These are phyloP conservation scores for Sanghuangporus sanghuang DNA, from an alignment of 1,284 basidiomycete genomes.

Conservation along the genomic window DNA sequence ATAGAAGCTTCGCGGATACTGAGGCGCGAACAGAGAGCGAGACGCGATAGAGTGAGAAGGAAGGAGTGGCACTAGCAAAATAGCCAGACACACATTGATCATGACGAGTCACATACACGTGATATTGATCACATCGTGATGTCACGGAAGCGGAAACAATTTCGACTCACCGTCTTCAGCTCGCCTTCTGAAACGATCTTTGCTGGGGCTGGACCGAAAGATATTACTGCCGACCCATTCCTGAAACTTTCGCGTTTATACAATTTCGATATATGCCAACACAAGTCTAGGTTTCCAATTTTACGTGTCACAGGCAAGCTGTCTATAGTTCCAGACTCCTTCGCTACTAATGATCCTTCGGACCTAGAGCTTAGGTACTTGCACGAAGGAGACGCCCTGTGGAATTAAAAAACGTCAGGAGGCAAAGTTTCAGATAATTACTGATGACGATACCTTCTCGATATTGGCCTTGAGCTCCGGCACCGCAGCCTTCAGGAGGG, in stretches of 20 bases:
- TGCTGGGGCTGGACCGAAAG: no score
- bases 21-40: no score
- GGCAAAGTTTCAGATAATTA: background rate
- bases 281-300: background rate
- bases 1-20: no score
- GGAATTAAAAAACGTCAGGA: background rate
- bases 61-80: background rate
- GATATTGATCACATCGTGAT: background rate
- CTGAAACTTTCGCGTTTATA: no score
- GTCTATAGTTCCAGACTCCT: background rate
- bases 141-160: background rate
- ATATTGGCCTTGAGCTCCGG: constrained; percentile 84
- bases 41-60: background rate
- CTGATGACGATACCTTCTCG: constrained; percentile 46
- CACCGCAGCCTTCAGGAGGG: constrained; percentile 72
- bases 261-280: no score
- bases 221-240: no score
- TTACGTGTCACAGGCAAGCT: background rate
- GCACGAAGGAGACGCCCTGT: constrained; percentile 35
- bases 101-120: no score
- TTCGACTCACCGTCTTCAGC: no score
- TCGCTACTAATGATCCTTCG: background rate
- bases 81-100: background rate
- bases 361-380: constrained; percentile 31
- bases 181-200: no score